These are phyloP conservation scores for Bifiguratus adelaidae DNA, from an alignment of 192 early-diverging fungal genomes.

Conservation along the genomic window DNA sequence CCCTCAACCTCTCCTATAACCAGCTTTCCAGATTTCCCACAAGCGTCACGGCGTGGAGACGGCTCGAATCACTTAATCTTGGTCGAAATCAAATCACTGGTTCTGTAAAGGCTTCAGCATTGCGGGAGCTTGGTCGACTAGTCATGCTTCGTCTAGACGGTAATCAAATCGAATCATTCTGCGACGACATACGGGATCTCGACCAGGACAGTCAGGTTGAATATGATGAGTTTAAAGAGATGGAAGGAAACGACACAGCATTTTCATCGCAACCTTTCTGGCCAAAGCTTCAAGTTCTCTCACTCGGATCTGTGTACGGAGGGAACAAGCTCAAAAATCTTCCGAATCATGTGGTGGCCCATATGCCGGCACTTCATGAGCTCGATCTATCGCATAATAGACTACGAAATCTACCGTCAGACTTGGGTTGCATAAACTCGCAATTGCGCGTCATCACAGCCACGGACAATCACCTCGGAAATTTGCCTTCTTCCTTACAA, in stretches of 20 bases:
- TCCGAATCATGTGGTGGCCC: constrained; percentile 22
- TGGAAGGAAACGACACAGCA: too few species aligned
- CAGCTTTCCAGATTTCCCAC: constrained; percentile 30
- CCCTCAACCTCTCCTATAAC: constrained; percentile 35
- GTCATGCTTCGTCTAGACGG: constrained; percentile 24
- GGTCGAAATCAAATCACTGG: constrained; percentile 33
- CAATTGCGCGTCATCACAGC: constrained; percentile 19
- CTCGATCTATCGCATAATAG: constrained; percentile 40
- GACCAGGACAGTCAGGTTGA: too few species aligned
- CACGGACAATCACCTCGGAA: constrained; percentile 35
- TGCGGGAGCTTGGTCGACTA: constrained; percentile 20
- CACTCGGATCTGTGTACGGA: constrained; percentile 39
- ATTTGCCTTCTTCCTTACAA: constrained; percentile 36
- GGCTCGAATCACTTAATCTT: constrained; percentile 31
- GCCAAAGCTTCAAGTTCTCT: constrained; percentile 25
- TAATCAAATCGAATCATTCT: constrained; percentile 28
- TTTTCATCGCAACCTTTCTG: too few species aligned
- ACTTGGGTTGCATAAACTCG: constrained; percentile 23
- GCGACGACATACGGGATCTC: constrained; percentile 15
- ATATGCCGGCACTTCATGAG: constrained; percentile 30
- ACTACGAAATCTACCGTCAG: constrained; percentile 26
- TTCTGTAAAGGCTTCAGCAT: constrained; percentile 22
- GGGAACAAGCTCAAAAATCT: constrained; percentile 28
- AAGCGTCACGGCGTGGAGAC: constrained; percentile 25
- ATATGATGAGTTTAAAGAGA: too few species aligned